Evolutionary conservation across 164 flowering plant species (phyloP), one percentile per base, ranked within the genome.

Genomic region (Malania oleifera): DNA sequence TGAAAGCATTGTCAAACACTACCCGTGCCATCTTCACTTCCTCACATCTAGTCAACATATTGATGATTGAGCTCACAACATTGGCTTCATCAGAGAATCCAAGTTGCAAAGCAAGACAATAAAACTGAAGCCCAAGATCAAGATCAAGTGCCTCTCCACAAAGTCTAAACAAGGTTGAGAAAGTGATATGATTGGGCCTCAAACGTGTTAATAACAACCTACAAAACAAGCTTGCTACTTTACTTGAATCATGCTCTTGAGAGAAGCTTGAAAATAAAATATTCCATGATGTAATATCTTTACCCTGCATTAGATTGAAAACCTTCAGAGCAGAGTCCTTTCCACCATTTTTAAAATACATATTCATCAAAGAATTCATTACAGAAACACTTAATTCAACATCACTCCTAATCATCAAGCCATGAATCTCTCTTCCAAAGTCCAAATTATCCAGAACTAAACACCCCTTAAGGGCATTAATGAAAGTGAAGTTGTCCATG

Each of bases 281-380:
- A 66, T 80, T 83, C 83, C 85, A 80, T 4, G 88, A 72, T 35
- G 75, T 60, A 59, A 73, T 57, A 72, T 80, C 83, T 63, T 64
- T 80, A 17, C 52, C 51, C 46, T 31, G 57, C 70, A 78, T 75
- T 47, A 40, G 46, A 18, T 56, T 49, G 22, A 83, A 83, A 35
- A 78, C 13, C 49, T 61, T 63, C 55, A 73, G 51, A 61, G 74
- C 85, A 25, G 24, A 61, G 23, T 46, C 57, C 46, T 27, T 64
- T 52, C 26, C 35, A 38, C 74, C 79, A 62, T 31, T 25, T 48
- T 73, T 75, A 25, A 71, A 67, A 64, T 82, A 82, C 80, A 77
- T 67, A 63, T 75, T 81, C 53, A 73, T 58, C 18, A 80, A 72
- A 47, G 84, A 70, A 63, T 80, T 80, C 73, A 65, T 59, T 18